Percentiles rank a stretch among this genome's conserved stretches.
Conservation (phyloP, 31 red algal genomes). For the Porphyra umbilicalis region DNA sequence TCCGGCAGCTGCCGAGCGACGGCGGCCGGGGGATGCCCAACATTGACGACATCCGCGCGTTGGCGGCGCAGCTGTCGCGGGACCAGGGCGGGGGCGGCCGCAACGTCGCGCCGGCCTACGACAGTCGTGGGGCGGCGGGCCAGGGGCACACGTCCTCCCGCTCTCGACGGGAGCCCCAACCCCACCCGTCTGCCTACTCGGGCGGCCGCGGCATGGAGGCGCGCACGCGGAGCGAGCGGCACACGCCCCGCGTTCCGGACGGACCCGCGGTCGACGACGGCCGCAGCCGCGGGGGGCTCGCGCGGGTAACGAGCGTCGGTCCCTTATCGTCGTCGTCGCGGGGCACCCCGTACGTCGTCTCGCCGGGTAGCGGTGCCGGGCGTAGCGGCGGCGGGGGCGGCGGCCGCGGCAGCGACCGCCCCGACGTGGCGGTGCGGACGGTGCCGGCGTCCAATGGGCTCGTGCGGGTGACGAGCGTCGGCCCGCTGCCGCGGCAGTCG, state of each 20-base stretch:
- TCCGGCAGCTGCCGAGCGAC: neutral
- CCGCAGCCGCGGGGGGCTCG: neutral
- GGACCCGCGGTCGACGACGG: neutral
- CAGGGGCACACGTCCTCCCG: neutral
- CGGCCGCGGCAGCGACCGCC: neutral
- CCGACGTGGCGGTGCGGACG: neutral
- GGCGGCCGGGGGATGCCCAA: neutral
- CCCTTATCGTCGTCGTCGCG: neutral
- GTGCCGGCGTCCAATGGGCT: neutral
- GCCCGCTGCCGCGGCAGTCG: neutral
- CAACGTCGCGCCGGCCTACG: neutral
- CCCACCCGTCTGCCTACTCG: neutral
- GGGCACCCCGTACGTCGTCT: neutral
- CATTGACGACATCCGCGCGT: neutral
- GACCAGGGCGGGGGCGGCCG: neutral
- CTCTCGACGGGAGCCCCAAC: neutral
- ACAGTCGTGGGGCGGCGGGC: neutral
- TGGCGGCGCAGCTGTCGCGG: neutral
- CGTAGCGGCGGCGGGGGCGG: neutral
- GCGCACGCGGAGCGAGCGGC: neutral
- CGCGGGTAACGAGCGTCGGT: neutral
- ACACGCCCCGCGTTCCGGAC: neutral
- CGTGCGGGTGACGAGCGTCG: neutral
- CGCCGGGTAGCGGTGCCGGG: neutral
- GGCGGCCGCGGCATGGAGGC: neutral